Base-by-base conservation (phyloP, 2,329 filamentous ascomycete species). In the Parafenestella ontariensis region DNA sequence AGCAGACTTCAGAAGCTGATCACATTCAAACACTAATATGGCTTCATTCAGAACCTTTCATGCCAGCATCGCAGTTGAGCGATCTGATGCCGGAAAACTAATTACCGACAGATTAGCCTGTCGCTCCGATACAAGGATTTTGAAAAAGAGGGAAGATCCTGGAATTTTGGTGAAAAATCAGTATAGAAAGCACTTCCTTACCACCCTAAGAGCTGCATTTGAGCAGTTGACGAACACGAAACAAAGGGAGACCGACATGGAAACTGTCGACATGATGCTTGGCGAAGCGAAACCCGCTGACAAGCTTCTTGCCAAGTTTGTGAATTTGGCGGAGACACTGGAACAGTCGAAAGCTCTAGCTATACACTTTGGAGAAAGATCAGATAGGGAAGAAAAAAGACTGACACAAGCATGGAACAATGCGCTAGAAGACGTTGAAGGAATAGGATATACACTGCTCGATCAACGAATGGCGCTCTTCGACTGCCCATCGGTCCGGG, bases 41-140 rank as follows among this genome's bases (percentile, higher is more conserved):
- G 13, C 24, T 10, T 18, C 6, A 9, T 26, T 20, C 15, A 11
- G 24, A 24, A 13, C 31, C 26, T 57, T 54, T 26, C 5, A 26
- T 15, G 46, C 26, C 11, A n/a, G 18, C 33, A 21, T 57, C 42
- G 26, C 49, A 5, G 21, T 50, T 21, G 37, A 31, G 3, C 11
- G 36, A 6, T 24, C 17, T 1, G 29, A 49, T 20, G 5, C 18
- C 1, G 46, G 31, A 3, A 42, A n/a, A 3, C 31, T 44, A 17
- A 33, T 54, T 17, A 54, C 46, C 11, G 46, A 54, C 9, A 43
- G 50, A 48, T 21, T 49, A 28, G 50, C 41, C 20, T 49, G 46
- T 20, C 36, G 29, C 20, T 31, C 23, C 1, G 17, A 42, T 21
- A 49, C 42, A 13, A 29, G 39, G 15, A 7, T 49, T 7, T 21